Conservation (phyloP, 176 grass and related monocot genomes). For the Zea luxurians region DNA sequence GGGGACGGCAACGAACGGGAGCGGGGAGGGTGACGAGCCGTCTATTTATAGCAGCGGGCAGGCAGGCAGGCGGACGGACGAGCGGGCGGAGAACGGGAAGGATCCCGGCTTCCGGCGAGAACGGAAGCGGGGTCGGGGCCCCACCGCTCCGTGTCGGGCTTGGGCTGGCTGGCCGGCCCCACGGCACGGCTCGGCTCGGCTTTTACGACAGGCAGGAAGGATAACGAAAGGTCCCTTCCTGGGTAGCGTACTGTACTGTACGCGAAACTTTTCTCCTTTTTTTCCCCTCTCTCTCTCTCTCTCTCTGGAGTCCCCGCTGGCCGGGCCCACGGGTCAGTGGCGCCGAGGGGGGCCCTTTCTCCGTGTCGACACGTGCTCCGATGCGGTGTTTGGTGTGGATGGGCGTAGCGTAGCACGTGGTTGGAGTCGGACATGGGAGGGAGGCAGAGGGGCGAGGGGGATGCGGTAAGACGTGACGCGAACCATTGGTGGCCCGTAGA, state of each 20-base stretch:
- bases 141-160: neutral
- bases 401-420: neutral
- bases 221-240: neutral
- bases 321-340: neutral
- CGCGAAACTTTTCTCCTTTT: neutral
- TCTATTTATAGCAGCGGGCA: too few relatives aligned
- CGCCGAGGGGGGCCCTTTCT: neutral
- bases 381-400: neutral
- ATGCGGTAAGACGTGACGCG: constrained; percentile 9
- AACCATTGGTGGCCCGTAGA: neutral
- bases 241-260: neutral
- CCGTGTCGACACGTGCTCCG: neutral
- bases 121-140: neutral
- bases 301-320: too few relatives aligned
- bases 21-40: too few relatives aligned
- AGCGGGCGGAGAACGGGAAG: neutral
- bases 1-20: too few relatives aligned
- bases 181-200: neutral
- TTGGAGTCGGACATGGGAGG: too few relatives aligned
- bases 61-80: neutral
- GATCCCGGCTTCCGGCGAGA: too few relatives aligned
- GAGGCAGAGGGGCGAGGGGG: neutral
- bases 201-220: neutral
- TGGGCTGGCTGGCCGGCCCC: neutral
- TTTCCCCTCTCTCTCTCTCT: neutral